Base-by-base conservation (phyloP, 371 early-diverging fungal species). In the Paraphysoderma sedebokerense region DNA sequence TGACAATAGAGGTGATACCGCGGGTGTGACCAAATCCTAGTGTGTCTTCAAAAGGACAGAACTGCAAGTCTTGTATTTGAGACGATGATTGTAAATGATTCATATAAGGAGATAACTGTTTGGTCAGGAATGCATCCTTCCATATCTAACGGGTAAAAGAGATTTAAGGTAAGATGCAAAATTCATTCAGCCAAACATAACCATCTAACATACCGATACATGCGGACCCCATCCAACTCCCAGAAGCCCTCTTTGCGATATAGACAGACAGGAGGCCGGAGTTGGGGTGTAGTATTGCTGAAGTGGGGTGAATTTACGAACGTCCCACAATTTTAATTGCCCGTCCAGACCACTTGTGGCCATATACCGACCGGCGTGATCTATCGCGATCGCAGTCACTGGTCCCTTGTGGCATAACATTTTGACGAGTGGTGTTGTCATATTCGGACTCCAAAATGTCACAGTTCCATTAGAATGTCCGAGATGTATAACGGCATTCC, bases 21-120 rank as follows among this genome's bases (percentile, higher is more conserved):
- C 70, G 60, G 24, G 61, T 54, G 63, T 90, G 89, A n/a, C 92
- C 96, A 46, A 84, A 56, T 9, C 88, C 91, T 13, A 99, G 76
- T 11, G 95, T 85, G 77, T 99, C 99, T 61, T 98, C 98, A 74
- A 75, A 95, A 13, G 98, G 98, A 40, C 82, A 86, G 64, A 97
- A 98, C 29, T 58, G 47, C 6, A 93, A 39, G 46, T 72, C 68
- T 15, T 60, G 49, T 8, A 92, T 62, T 2, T 62, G 36, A 0
- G 67, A 66, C 4, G 73, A 62, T 12, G 77, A 72, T 42, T 74
- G 61, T 19, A 82, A 55, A 61, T 92, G 92, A 41, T 69, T 67
- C 85, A 97, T 84, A 61, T 95, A 92, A n/a, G 92, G 87, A 33
- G 76, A 70, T 23, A 68, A 54, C 49, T 83, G 82, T 54, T 82